A percentile compares a stretch with the other conserved stretches of the same genome.
These are phyloP conservation scores for Colletotrichum camelliae DNA, from an alignment of 2,329 filamentous ascomycete genomes.

Conservation along the genomic window DNA sequence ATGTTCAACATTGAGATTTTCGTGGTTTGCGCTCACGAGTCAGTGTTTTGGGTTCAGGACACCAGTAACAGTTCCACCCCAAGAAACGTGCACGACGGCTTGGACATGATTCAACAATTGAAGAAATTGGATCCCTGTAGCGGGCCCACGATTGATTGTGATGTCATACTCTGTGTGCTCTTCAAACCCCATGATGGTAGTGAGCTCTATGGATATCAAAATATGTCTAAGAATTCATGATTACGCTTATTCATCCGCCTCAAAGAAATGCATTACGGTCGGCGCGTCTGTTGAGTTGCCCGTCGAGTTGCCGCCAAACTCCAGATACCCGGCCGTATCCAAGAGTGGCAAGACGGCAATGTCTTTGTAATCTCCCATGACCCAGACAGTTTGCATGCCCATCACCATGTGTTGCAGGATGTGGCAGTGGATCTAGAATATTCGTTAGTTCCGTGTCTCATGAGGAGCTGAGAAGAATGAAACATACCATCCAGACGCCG, in stretches of 20 bases:
- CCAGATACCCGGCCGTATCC: slow-evolving; percentile 45
- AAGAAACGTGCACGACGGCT: not conserved
- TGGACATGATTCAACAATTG: not conserved
- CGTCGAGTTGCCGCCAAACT: slow-evolving; percentile 50
- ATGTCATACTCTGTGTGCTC: not conserved
- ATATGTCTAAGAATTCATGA: not conserved
- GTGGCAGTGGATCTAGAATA: slow-evolving; percentile 58
- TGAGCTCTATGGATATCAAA: not conserved
- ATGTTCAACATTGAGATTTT: not conserved
- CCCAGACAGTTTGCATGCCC: slow-evolving; percentile 42
- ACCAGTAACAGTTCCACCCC: not conserved
- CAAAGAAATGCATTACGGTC: slow-evolving; percentile 22
- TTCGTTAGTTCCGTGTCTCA: not conserved
- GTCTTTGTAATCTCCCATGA: slow-evolving; percentile 29
- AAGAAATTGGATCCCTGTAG: not conserved
- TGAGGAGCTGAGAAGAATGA: not conserved
- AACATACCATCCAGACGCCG: slow-evolving; percentile 59
- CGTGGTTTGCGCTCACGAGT: not conserved
- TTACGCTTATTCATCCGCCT: not conserved
- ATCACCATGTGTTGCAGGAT: slow-evolving; percentile 63
- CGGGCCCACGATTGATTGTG: not conserved
- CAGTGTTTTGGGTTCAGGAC: not conserved
- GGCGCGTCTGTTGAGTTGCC: slow-evolving; percentile 36
- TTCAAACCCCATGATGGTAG: not conserved
- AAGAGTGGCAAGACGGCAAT: slow-evolving; percentile 30